Base-by-base conservation (phyloP, 345 rosid genomes). In the Eucalyptus lansdowneana region DNA sequence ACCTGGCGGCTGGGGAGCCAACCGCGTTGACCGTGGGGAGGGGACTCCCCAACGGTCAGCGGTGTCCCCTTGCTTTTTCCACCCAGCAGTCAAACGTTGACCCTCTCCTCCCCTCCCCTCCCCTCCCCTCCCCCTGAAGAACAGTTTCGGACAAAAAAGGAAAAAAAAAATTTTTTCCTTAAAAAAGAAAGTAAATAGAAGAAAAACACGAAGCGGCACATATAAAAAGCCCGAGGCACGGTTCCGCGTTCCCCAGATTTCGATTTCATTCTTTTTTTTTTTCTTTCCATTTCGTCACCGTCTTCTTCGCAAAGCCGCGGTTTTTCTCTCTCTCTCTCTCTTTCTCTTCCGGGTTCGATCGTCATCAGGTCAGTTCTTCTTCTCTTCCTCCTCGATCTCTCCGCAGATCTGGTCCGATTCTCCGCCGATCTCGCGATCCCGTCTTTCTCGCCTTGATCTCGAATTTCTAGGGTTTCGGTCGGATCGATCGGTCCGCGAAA, bases 321-420 rank as follows among this genome's bases (percentile, higher is more conserved):
- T 58, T 56, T 27, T 2, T 62, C 34, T 62, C 12, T 86, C 24
- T 51, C 87, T n/a, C 21, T 51, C 22, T 51, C 22, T 19, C 56
- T 53, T 1, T 53, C 4, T 3, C 56, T 51, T 51, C 54, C 54
- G 54, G 1, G 19, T 87, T 24, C 50, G 89, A 67, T 40, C 47
- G 5, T 60, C 54, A 22, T 88, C 85, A 86, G 89, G 90, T 88
- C 67, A 88, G 80, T 86, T 56, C 45, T 40, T 51, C 45, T 56
- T 24, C 62, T 9, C 14, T 56, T 50, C n/a, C 24, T 22, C 85
- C 81, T 88, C 62, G 22, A 67, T 34, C 60, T 65, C 47, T 24
- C 50, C 27, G 80, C 2, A 65, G 76, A 65, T 65, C 76, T 31
- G 76, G 76, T 65, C 3, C 40, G 6, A 65, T 14, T 14, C 72